These are phyloP conservation scores for Aspergillus latus DNA, from an alignment of 2,329 filamentous ascomycete species.

Conservation along the genomic window DNA sequence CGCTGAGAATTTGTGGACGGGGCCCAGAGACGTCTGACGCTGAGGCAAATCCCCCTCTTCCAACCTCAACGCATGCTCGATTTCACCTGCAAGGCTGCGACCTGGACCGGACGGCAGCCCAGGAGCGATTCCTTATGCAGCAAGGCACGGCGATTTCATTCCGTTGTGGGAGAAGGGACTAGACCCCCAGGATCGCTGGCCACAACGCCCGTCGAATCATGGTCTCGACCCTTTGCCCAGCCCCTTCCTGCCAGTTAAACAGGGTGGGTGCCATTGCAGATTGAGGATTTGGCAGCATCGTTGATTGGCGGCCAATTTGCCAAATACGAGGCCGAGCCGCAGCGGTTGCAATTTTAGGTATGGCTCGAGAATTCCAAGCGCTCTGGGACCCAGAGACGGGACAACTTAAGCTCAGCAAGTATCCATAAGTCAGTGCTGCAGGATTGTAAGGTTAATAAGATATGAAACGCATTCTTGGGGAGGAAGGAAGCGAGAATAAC, in stretches of 20 bases:
- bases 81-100: background rate
- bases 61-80: background rate
- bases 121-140: background rate
- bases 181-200: background rate
- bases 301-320: background rate
- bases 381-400: background rate
- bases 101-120: background rate
- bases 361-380: background rate
- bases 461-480: too few species aligned
- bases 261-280: background rate
- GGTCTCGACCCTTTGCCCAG: background rate
- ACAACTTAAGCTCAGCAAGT: too few species aligned
- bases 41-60: background rate
- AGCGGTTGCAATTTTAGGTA: background rate
- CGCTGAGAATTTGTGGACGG: background rate
- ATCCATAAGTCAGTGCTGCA: too few species aligned
- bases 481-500: too few species aligned
- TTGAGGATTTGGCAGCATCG: background rate
- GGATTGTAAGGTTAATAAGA: background rate
- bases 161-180: background rate
- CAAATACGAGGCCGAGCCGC: conserved; percentile 7
- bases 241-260: background rate
- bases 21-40: background rate
- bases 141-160: background rate
- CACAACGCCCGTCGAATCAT: background rate